These are phyloP conservation scores for Populus hybrid DNA, from an alignment of 441 rosid species.

Conservation along the genomic window DNA sequence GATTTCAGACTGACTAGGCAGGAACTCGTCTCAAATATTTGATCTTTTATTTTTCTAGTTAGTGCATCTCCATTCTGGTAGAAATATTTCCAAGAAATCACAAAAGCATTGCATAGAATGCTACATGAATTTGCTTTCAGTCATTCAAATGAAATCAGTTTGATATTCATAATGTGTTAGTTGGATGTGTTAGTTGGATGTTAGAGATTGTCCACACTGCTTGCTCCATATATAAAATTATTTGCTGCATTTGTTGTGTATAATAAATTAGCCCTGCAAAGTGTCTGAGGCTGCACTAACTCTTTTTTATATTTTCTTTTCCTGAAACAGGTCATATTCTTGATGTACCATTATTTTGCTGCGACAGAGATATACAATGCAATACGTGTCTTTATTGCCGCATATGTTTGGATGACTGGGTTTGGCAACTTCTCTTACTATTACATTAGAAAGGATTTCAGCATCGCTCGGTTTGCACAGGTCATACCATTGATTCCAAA, in stretches of 20 bases:
- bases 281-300: neutral
- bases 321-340: conserved; percentile 71
- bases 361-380: conserved; percentile 94
- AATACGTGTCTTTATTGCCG: conserved; percentile 90
- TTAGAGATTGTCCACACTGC: neutral
- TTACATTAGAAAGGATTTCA: conserved; percentile 91
- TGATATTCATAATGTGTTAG: neutral
- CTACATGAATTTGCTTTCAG: neutral
- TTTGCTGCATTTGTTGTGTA: neutral
- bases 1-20: no score
- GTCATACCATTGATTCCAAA: conserved; percentile 31
- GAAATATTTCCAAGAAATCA: no score
- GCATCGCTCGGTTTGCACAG: conserved; percentile 89
- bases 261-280: neutral
- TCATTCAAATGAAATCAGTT: neutral
- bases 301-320: neutral
- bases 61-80: no score
- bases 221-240: neutral
- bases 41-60: no score
- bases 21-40: no score
- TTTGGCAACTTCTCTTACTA: conserved; percentile 98
- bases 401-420: conserved; percentile 99
- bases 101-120: neutral
- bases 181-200: neutral
- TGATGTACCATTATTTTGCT: conserved; percentile 97